These are phyloP conservation scores for Diddensiella santjacobensis DNA, from an alignment of 805 yeast species.

Conservation along the genomic window DNA sequence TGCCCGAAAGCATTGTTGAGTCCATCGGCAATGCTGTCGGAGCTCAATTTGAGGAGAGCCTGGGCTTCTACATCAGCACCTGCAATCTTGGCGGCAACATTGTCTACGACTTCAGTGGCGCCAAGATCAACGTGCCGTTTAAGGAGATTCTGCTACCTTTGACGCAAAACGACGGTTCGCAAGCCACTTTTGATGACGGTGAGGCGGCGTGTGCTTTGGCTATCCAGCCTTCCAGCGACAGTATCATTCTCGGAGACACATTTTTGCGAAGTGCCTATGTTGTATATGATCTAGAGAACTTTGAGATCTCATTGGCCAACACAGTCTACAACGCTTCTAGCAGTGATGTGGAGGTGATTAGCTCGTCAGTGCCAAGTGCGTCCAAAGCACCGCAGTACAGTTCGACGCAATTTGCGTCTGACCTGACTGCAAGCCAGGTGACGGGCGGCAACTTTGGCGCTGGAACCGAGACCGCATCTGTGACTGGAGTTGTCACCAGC, in stretches of 20 bases:
- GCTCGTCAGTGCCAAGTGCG: constrained; percentile 30
- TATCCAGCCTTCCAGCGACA: constrained; percentile 12
- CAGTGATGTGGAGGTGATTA: constrained; percentile 24
- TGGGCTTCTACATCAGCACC: constrained; percentile 23
- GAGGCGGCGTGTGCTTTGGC: constrained; percentile 21
- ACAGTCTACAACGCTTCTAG: constrained; percentile 32
- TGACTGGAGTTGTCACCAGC: background rate
- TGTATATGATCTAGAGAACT: constrained; percentile 61
- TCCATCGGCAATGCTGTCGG: constrained; percentile 36
- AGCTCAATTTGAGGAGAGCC: constrained; percentile 36
- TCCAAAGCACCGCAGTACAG: constrained; percentile 25
- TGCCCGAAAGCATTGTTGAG: constrained; percentile 27
- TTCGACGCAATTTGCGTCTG: constrained; percentile 17
- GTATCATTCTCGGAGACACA: constrained; percentile 56
- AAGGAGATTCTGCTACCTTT: constrained; percentile 23
- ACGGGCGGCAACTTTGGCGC: constrained; percentile 1
- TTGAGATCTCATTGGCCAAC: constrained; percentile 53
- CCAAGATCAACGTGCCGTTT: constrained; percentile 26
- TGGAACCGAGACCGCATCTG: constrained; percentile 1
- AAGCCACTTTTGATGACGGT: constrained; percentile 38
- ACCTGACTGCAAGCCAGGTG: background rate
- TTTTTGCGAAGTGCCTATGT: constrained; percentile 62
- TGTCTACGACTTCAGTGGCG: constrained; percentile 25
- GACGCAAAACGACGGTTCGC: constrained; percentile 6
- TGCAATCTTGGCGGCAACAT: constrained; percentile 18